A percentile compares a stretch with the other conserved stretches of the same genome.
phyloP scores from a whole-genome alignment of 139 green algal species.

The Chlamydomonas eustigma region DNA sequence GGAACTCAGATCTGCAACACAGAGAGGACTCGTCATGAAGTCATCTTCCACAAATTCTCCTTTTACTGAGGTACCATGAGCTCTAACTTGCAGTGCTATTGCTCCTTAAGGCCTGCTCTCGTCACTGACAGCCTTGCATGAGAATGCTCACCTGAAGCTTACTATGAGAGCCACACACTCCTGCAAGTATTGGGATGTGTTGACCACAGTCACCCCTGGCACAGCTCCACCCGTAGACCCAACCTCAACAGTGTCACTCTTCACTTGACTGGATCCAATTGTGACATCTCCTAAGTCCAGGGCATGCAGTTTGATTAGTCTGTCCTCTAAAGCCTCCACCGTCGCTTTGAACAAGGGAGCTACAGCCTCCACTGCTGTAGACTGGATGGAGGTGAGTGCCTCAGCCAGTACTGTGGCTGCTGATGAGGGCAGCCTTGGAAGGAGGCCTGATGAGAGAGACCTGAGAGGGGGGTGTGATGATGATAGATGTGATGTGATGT shows the following conservation, averaged over 20 bases:
- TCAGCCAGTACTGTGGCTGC: conserved; percentile 35
- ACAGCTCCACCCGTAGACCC: not conserved
- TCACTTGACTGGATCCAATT: too few relatives aligned
- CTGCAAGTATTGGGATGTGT: conserved; percentile 65
- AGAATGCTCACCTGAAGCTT: conserved; percentile 50
- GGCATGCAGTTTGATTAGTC: conserved; percentile 28
- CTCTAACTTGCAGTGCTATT: too few relatives aligned
- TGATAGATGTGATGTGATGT: too few relatives aligned
- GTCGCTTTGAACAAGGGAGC: conserved; percentile 68
- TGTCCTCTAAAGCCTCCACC: conserved; percentile 27
- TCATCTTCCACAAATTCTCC: too few relatives aligned
- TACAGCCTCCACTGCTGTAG: conserved; percentile 43
- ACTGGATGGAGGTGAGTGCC: conserved; percentile 30
- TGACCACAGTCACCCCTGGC: conserved; percentile 21
- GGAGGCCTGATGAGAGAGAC: not conserved
- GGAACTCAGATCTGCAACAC: conserved; percentile 44
- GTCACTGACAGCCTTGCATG: not conserved
- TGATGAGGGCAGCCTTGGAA: conserved; percentile 22
- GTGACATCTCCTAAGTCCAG: too few relatives aligned
- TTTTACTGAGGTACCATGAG: too few relatives aligned
- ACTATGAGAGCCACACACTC: conserved; percentile 54
- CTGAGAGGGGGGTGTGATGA: too few relatives aligned
- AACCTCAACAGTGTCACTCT: not conserved
- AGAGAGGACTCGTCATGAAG: not conserved
- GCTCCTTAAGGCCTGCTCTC: too few relatives aligned